These are phyloP conservation scores for Penicillium herquei DNA, from an alignment of 495 filamentous ascomycete genomes.

Conservation along the genomic window DNA sequence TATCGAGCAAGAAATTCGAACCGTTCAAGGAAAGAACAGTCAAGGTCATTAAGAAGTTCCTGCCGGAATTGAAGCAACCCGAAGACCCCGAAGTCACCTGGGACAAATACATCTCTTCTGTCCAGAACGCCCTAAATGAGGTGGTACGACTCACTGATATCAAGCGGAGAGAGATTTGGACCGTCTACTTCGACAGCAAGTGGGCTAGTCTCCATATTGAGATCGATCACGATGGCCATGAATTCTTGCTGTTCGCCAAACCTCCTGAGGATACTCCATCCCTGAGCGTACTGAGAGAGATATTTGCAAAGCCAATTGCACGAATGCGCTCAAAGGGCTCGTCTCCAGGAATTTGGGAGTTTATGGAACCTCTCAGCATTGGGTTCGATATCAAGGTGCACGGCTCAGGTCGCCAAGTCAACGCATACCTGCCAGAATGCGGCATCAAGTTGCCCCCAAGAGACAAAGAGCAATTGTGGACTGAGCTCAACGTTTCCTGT, in stretches of 20 bases:
- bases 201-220: slow-evolving; percentile 49
- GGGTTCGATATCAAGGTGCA: slow-evolving; percentile 17
- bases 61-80: no score
- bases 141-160: slow-evolving; percentile 47
- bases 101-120: background rate
- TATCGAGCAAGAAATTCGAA: slow-evolving; percentile 27
- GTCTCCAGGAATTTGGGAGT: slow-evolving; percentile 50
- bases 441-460: slow-evolving; percentile 24
- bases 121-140: slow-evolving; percentile 28
- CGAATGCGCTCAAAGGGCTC: slow-evolving; percentile 38
- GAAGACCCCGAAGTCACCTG: background rate
- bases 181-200: slow-evolving; percentile 48
- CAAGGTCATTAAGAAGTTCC: no score
- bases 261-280: slow-evolving; percentile 32
- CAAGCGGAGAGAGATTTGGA: slow-evolving; percentile 52
- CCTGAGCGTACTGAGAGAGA: slow-evolving; percentile 41
- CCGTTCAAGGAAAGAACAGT: slow-evolving; percentile 3
- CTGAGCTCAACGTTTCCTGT: slow-evolving; percentile 31
- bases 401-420: slow-evolving; percentile 22
- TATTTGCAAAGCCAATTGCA: slow-evolving; percentile 56
- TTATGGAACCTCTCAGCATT: slow-evolving; percentile 44
- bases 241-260: slow-evolving; percentile 59
- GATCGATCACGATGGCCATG: slow-evolving; percentile 34
- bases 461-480: slow-evolving; percentile 39
- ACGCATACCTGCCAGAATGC: slow-evolving; percentile 29